Base-by-base conservation (phyloP, 2,329 filamentous ascomycete genomes). In the Paracoccidioides lutzii region DNA sequence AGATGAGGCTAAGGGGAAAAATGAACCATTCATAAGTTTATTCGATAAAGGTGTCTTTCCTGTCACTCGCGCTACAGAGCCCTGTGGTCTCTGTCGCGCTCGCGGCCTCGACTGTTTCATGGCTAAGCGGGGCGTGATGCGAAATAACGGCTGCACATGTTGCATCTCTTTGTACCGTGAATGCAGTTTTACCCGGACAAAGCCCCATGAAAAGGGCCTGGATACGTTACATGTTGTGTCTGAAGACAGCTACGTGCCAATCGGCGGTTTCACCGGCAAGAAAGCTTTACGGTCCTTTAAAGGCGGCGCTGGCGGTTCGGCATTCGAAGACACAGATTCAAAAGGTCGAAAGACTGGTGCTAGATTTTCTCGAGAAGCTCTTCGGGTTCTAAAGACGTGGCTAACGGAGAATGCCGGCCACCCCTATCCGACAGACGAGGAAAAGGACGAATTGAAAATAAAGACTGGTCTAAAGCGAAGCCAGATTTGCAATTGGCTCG, bases 401-500 rank as follows among this genome's bases (percentile, higher is more conserved):
- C 78, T 95, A 37, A 81, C 84, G 0, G 83, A 82, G 5, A 89
- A 95, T 66, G 81, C 81, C 64, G 80, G 86, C 53, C 87, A 94
- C 63, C 90, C 90, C 0, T 96, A 95, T 66, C 90, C 90, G 4
- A 90, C 82, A 38, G 89, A 95, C 45, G 83, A 89, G 57, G 88
- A 95, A 66, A 94, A 91, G 65, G 86, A 90, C 61, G 79, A 82
- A 59, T 76, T 96, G 32, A 85, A 89, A 69, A 78, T 80, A 49
- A 80, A 86, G 63, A 95, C 90, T 0, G 88, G 89, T 6, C 76
- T 96, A 43, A 90, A 82, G 67, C 82, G 88, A 64, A 85, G 79
- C 12, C 90, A 96, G 66, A 91, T 95, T 63, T 85, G 84, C 9
- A 95, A 94, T 67, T 95, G 90, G 90, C 81, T 95, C 49, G 90